phyloP scores from a whole-genome alignment of 1,139 yeast genomes.

The Saccharomyces hybrid region DNA sequence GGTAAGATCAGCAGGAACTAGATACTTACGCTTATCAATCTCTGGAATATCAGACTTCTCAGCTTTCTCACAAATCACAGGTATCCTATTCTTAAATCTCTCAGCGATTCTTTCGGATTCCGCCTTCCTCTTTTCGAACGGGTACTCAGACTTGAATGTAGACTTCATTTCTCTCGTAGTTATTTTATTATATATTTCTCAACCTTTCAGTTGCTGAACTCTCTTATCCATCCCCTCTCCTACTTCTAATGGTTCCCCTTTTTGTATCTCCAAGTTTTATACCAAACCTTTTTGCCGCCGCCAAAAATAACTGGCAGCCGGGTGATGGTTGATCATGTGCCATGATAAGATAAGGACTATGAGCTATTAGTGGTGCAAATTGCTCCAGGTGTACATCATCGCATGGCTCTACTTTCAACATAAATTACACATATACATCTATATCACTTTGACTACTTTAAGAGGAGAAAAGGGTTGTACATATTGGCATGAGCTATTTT shows the following conservation, averaged over 20 bases:
- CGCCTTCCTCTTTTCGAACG: constrained; percentile 82
- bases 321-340: neutral
- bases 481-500: constrained; percentile 1
- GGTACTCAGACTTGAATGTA: constrained; percentile 32
- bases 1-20: constrained; percentile 92
- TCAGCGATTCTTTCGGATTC: constrained; percentile 89
- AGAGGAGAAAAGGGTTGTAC: neutral
- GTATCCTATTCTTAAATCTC: constrained; percentile 86
- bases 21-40: constrained; percentile 91
- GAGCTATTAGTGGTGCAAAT: neutral
- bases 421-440: constrained; percentile 1
- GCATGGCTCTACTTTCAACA: constrained; percentile 1
- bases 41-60: constrained; percentile 95
- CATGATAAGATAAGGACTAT: neutral
- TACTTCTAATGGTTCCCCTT: constrained; percentile 3
- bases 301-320: neutral
- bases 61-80: constrained; percentile 95
- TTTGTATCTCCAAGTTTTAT: constrained; percentile 1
- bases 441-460: neutral
- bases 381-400: neutral
- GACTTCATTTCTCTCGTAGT: constrained; percentile 24
- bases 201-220: neutral
- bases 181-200: constrained; percentile 5
- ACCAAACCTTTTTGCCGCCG: neutral
- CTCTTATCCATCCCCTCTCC: constrained; percentile 5